Percentiles rank a stretch among this genome's conserved stretches.
Conservation (phyloP, 2,329 filamentous ascomycete species). For the Nemania bipapillata region DNA sequence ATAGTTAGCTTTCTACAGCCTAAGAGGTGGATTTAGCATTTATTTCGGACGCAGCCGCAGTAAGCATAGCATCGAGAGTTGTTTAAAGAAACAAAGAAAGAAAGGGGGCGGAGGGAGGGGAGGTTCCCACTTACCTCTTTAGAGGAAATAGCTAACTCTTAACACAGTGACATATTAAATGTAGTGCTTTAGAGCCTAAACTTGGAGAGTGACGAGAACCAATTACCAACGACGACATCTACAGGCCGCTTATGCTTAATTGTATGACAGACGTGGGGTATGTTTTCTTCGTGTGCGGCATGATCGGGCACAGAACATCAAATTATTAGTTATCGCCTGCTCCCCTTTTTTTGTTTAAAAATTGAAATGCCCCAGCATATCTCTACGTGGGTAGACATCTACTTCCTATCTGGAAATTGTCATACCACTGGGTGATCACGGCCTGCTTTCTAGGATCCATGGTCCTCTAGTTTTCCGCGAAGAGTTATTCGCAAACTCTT, state of each 20-base stretch:
- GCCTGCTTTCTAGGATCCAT: slow-evolving; percentile 25
- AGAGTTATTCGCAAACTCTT: slow-evolving; percentile 18
- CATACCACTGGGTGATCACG: slow-evolving; percentile 20
- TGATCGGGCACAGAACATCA: slow-evolving; percentile 8
- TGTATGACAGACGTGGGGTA: slow-evolving; percentile 26
- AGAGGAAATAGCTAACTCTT: background rate
- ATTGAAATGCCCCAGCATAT: slow-evolving; percentile 19
- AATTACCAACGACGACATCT: slow-evolving; percentile 29
- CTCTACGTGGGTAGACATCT: slow-evolving; percentile 26
- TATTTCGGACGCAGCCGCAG: slow-evolving; percentile 21
- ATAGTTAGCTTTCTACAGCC: slow-evolving; percentile 20
- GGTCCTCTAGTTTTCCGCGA: slow-evolving; percentile 24
- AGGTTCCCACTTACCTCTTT: too few species aligned
- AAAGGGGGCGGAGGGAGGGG: too few species aligned
- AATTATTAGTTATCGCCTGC: slow-evolving; percentile 25
- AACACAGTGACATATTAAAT: slow-evolving; percentile 24
- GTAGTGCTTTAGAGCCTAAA: slow-evolving; percentile 25
- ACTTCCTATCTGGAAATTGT: slow-evolving; percentile 19
- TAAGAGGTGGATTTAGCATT: slow-evolving; percentile 8
- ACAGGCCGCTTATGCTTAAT: slow-evolving; percentile 26
- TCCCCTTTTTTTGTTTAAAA: slow-evolving; percentile 16
- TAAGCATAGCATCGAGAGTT: slow-evolving; percentile 1
- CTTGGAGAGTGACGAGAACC: slow-evolving; percentile 27
- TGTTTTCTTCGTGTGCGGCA: slow-evolving; percentile 27
- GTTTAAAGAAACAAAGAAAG: too few species aligned